These are phyloP conservation scores for Hirsutella minnesotensis DNA, from an alignment of 2,329 filamentous ascomycete species.

Conservation along the genomic window DNA sequence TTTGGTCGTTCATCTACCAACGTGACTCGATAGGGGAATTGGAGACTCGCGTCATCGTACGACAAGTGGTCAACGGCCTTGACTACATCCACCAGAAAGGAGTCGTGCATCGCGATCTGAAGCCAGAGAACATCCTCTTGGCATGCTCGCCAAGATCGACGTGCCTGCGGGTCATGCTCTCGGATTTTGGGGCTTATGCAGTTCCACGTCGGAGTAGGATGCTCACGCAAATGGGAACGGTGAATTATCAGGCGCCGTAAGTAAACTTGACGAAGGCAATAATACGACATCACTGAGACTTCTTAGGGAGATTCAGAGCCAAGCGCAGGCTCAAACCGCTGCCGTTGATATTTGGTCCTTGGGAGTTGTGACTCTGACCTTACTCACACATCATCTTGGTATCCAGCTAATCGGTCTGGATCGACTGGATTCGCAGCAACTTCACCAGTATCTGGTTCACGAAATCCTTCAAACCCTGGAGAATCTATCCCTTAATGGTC, in stretches of 20 bases:
- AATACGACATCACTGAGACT: slow-evolving; percentile 1
- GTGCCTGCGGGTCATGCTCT: slow-evolving; percentile 34
- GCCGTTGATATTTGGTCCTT: slow-evolving; percentile 41
- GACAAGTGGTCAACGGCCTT: slow-evolving; percentile 34
- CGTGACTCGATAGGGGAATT: slow-evolving; percentile 24
- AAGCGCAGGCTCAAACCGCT: slow-evolving; percentile 15
- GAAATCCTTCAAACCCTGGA: slow-evolving; percentile 6
- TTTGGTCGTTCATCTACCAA: slow-evolving; percentile 34
- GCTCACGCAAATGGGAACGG: slow-evolving; percentile 32
- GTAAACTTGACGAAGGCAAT: slow-evolving; percentile 9
- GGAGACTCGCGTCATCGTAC: slow-evolving; percentile 31
- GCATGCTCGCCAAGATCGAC: slow-evolving; percentile 29
- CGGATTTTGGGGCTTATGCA: slow-evolving; percentile 40
- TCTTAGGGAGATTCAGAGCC: slow-evolving; percentile 25
- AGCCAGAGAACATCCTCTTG: slow-evolving; percentile 41
- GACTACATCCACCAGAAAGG: slow-evolving; percentile 36
- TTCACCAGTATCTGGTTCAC: slow-evolving; percentile 10
- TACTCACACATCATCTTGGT: slow-evolving; percentile 15
- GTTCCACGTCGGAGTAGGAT: slow-evolving; percentile 28
- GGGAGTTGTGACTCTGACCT: slow-evolving; percentile 30
- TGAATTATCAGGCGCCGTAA: slow-evolving; percentile 38
- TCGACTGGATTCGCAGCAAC: slow-evolving; percentile 13
- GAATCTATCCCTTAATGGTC: slow-evolving; percentile 13
- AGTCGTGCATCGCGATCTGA: slow-evolving; percentile 41
- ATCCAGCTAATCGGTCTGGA: slow-evolving; percentile 13